Evolutionary conservation across 108 stramenopile genomes (phyloP).

Genomic region (Pseudonitzschia pungens): DNA sequence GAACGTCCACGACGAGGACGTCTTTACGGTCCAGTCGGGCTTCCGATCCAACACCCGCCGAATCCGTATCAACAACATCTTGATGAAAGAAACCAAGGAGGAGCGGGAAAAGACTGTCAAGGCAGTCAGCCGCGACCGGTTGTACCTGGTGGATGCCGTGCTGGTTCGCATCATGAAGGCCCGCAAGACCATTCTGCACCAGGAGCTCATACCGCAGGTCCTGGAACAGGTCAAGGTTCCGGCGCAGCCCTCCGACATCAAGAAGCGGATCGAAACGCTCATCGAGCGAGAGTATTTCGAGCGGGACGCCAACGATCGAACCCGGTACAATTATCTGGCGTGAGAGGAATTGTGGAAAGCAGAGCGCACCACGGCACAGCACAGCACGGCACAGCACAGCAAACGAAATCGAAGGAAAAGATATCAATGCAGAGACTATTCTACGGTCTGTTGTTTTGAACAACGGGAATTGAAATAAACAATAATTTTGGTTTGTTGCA

Average conservation of each 20-base stretch:
- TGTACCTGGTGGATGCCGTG: slow-evolving; percentile 96
- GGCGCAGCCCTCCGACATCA: slow-evolving; percentile 82
- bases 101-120: slow-evolving; percentile 92
- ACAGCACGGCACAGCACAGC: too few species aligned
- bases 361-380: too few species aligned
- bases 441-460: too few species aligned
- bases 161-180: slow-evolving; percentile 99
- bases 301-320: slow-evolving; percentile 84
- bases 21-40: slow-evolving; percentile 72
- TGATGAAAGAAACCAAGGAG: slow-evolving; percentile 91
- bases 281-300: slow-evolving; percentile 99
- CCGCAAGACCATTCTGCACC: slow-evolving; percentile 91
- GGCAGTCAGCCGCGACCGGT: slow-evolving; percentile 87
- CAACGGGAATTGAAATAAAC: too few species aligned
- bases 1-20: slow-evolving; percentile 76
- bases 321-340: slow-evolving; percentile 94
- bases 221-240: slow-evolving; percentile 93
- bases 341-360: too few species aligned
- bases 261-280: slow-evolving; percentile 95
- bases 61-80: slow-evolving; percentile 94
- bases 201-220: slow-evolving; percentile 86
- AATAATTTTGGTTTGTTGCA: too few species aligned
- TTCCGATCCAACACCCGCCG: slow-evolving; percentile 87
- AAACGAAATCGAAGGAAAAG: too few species aligned
- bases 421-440: too few species aligned